These are phyloP conservation scores for Phallus indusiatus DNA, from an alignment of 768 basidiomycete genomes.

Conservation along the genomic window DNA sequence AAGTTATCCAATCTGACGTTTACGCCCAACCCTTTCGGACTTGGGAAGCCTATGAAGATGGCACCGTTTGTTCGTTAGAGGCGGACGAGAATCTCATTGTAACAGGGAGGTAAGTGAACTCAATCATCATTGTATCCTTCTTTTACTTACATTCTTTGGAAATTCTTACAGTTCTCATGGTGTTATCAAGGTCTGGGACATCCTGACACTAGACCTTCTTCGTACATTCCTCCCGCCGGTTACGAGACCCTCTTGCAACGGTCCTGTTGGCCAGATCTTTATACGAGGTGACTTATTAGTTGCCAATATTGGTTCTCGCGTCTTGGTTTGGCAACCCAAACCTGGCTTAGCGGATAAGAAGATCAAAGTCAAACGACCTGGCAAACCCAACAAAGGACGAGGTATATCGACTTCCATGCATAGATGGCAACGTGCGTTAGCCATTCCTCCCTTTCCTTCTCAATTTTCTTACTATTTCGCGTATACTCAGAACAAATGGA, in stretches of 20 bases:
- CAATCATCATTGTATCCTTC: neutral
- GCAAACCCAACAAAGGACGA: constrained; percentile 15
- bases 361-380: constrained; percentile 7
- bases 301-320: constrained; percentile 48
- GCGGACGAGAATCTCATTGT: constrained; percentile 52
- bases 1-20: too few species aligned
- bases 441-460: neutral
- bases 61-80: constrained; percentile 51
- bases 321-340: constrained; percentile 63
- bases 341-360: constrained; percentile 24
- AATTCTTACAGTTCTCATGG: constrained; percentile 39
- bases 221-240: constrained; percentile 43
- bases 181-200: constrained; percentile 52
- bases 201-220: constrained; percentile 48
- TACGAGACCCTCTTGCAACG: constrained; percentile 20
- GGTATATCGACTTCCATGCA: constrained; percentile 18
- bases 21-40: constrained; percentile 22
- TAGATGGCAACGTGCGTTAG: constrained; percentile 29
- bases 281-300: constrained; percentile 48
- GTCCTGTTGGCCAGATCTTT: constrained; percentile 45
- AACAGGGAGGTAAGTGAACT: constrained; percentile 33
- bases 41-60: constrained; percentile 59
- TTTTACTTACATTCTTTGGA: neutral
- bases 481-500: constrained; percentile 50
- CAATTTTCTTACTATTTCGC: neutral